Evolutionary conservation across 2,329 filamentous ascomycete genomes (phyloP).

Genomic region (Neospermospora avenae): DNA sequence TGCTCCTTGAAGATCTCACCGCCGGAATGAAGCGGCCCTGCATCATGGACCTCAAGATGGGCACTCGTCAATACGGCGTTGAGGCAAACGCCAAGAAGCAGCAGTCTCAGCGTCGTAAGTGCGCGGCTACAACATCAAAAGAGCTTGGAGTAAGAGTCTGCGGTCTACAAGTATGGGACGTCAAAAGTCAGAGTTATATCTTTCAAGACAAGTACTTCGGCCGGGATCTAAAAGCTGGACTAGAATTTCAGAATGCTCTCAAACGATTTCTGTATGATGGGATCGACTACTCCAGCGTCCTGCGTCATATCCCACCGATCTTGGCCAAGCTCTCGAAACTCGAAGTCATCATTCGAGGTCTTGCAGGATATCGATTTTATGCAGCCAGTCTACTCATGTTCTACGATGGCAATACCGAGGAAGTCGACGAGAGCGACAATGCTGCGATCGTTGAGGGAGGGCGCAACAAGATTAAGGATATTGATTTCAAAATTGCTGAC

Average conservation of each 20-base stretch:
- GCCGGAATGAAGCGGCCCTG: constrained; percentile 95
- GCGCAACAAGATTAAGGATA: constrained; percentile 45
- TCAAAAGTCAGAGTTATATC: constrained; percentile 75
- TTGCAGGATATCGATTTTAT: constrained; percentile 90
- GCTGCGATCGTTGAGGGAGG: constrained; percentile 40
- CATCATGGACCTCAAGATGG: constrained; percentile 98
- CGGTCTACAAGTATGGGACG: constrained; percentile 95
- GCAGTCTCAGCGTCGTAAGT: constrained; percentile 88
- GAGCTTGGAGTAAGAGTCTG: constrained; percentile 91
- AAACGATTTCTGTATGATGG: constrained; percentile 91
- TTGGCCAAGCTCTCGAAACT: constrained; percentile 79
- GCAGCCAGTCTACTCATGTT: constrained; percentile 92
- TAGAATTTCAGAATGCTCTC: constrained; percentile 84
- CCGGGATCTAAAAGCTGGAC: constrained; percentile 78
- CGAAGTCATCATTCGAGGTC: constrained; percentile 74
- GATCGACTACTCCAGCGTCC: constrained; percentile 72
- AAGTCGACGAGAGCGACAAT: constrained; percentile 44
- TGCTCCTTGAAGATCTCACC: constrained; percentile 90
- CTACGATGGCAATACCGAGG: constrained; percentile 79
- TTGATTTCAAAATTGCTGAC: constrained; percentile 96
- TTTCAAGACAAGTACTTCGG: constrained; percentile 99
- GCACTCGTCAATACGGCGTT: constrained; percentile 92
- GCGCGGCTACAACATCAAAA: constrained; percentile 84
- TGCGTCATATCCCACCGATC: constrained; percentile 83
- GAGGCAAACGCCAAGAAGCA: constrained; percentile 91